Evolutionary conservation across 805 yeast genomes (phyloP).

Genomic region (Candida montana): DNA sequence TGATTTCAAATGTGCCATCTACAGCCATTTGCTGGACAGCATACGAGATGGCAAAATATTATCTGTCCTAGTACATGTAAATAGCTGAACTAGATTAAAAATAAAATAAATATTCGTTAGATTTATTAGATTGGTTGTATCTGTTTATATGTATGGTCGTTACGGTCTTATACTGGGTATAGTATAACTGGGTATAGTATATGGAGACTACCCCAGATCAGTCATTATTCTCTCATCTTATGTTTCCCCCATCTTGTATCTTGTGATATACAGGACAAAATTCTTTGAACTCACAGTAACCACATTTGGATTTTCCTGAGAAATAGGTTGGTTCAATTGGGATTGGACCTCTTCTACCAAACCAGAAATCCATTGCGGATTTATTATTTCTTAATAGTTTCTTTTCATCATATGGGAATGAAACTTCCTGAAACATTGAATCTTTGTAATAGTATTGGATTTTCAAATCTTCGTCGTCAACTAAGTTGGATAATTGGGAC

Average conservation of each 20-base stretch:
- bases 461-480: slow-evolving; percentile 31
- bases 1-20: slow-evolving; percentile 87
- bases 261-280: slow-evolving; percentile 32
- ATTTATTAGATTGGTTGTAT: no score
- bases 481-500: slow-evolving; percentile 28
- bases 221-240: no score
- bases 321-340: slow-evolving; percentile 32
- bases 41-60: slow-evolving; percentile 87
- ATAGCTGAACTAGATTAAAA: neutral
- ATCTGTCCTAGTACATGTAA: slow-evolving; percentile 17
- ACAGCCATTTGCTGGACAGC: slow-evolving; percentile 98
- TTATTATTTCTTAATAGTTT: slow-evolving; percentile 27
- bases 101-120: slow-evolving; percentile 19
- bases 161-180: no score
- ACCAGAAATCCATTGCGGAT: slow-evolving; percentile 47
- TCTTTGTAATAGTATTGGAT: slow-evolving; percentile 49
- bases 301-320: slow-evolving; percentile 41
- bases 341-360: slow-evolving; percentile 47
- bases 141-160: no score
- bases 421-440: slow-evolving; percentile 35
- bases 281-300: slow-evolving; percentile 45
- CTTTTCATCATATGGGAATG: slow-evolving; percentile 33
- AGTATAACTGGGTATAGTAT: no score
- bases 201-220: no score
- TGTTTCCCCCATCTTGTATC: neutral